Evolutionary conservation across 495 filamentous ascomycete species (phyloP), one percentile per base, ranked within the genome.

Genomic region (Neurospora tetrasperma): DNA sequence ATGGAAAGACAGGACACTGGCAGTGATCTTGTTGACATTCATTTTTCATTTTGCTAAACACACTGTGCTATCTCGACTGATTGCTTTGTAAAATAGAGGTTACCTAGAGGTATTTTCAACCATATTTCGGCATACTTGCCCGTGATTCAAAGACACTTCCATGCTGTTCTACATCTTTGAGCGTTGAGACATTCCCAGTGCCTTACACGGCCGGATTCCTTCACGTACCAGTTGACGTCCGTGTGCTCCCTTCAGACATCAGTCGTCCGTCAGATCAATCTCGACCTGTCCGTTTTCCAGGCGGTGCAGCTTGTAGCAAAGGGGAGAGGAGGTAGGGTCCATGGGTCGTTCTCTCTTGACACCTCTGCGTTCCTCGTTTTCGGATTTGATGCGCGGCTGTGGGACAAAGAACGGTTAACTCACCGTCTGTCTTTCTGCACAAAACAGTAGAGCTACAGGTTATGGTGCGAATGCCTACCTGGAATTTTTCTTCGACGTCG

Each of bases 201-300:
- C 11, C 20, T 2, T 59, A 20, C 8, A 3, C 20, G 11, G 20
- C 0, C 10, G 14, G 2, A 27, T 14, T 3, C 48, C 5, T 23
- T 59, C 20, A 14, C 4, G 10, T 14, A 59, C 48, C 27, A 14
- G 3, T 59, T 27, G 48, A 59, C 48, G 2, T 7, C 48, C 5
- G 10, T 62, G 0, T 62, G 12, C 3, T 1, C 16, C 1, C 23
- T 3, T 0, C 8, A 0, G 23, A 31, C 3, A 14, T 46, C 54
- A 74, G 12, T 74, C 72, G 4, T 74, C 73, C 14, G 73, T 69
- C 11, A 74, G 35, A 9, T 72, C 70, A 2, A 72, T 11, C 35
- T 69, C 35, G 31, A 69, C 3, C 8, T 35, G 16, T n/a, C 73
- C 73, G 59, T 54, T 59, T 3, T 18, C 7, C 44, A 72, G 16